Conservation (phyloP, 495 filamentous ascomycete genomes). For the Pyrenula massariospora region DNA sequence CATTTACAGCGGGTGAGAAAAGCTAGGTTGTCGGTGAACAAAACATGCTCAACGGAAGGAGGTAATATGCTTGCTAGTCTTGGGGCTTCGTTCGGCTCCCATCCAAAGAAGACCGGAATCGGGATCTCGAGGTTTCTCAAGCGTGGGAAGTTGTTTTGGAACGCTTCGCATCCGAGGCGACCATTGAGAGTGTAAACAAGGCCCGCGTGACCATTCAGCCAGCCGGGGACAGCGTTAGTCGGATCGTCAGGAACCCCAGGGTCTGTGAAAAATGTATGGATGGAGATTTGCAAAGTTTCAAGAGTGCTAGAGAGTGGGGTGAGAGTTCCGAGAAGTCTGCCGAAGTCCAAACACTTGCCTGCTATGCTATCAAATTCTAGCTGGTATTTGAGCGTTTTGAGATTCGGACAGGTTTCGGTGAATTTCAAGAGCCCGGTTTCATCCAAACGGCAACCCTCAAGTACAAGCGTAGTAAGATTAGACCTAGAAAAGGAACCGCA, state of each 20-base stretch:
- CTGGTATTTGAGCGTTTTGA: background rate
- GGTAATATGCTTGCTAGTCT: background rate
- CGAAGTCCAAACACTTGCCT: background rate
- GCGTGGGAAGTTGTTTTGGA: background rate
- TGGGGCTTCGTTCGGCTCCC: background rate
- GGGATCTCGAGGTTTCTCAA: background rate
- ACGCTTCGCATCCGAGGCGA: background rate
- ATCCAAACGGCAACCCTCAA: background rate
- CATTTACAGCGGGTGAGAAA: background rate
- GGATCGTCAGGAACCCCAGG: background rate
- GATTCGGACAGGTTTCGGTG: background rate
- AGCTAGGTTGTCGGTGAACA: background rate
- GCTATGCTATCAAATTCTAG: background rate
- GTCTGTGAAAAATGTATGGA: background rate
- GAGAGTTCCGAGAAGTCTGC: background rate
- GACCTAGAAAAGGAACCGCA: background rate
- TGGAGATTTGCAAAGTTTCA: background rate
- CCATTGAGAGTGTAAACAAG: too few species aligned
- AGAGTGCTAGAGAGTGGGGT: background rate
- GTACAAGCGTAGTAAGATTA: background rate
- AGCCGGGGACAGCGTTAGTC: background rate
- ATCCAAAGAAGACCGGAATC: background rate
- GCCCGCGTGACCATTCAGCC: too few species aligned
- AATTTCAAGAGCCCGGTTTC: background rate
- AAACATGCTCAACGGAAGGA: background rate